Conservation (phyloP, 1,139 yeast species). For the Saccharomycopsis hybrid region DNA sequence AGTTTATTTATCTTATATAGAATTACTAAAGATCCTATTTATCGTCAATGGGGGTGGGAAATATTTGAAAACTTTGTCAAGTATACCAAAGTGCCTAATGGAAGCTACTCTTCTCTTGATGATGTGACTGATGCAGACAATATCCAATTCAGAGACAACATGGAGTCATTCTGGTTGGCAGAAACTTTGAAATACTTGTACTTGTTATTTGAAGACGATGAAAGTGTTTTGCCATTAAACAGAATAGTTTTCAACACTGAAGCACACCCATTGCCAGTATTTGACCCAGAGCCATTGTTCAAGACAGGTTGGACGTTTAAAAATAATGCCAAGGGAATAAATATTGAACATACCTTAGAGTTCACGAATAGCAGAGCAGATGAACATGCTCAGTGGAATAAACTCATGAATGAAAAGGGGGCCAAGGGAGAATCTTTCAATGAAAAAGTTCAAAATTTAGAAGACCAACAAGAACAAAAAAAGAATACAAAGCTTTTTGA, state of each 20-base stretch:
- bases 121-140: slow-evolving; percentile 51
- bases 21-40: slow-evolving; percentile 72
- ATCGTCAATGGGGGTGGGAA: slow-evolving; percentile 87
- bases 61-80: slow-evolving; percentile 67
- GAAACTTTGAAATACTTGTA: slow-evolving; percentile 88
- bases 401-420: slow-evolving; percentile 3
- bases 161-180: slow-evolving; percentile 93
- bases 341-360: background rate
- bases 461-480: background rate
- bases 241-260: slow-evolving; percentile 83
- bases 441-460: slow-evolving; percentile 13
- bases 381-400: slow-evolving; percentile 7
- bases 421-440: slow-evolving; percentile 8
- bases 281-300: slow-evolving; percentile 47
- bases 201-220: slow-evolving; percentile 68
- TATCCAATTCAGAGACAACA: slow-evolving; percentile 53
- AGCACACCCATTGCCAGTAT: slow-evolving; percentile 85
- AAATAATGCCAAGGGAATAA: slow-evolving; percentile 1
- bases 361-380: slow-evolving; percentile 8
- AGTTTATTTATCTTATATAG: slow-evolving; percentile 76
- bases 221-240: slow-evolving; percentile 49
- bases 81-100: slow-evolving; percentile 50
- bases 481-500: slow-evolving; percentile 21
- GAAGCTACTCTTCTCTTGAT: slow-evolving; percentile 61
- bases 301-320: slow-evolving; percentile 54